phyloP scores from a whole-genome alignment of 2,329 filamentous ascomycete genomes.

The Xylariaceae sp. region DNA sequence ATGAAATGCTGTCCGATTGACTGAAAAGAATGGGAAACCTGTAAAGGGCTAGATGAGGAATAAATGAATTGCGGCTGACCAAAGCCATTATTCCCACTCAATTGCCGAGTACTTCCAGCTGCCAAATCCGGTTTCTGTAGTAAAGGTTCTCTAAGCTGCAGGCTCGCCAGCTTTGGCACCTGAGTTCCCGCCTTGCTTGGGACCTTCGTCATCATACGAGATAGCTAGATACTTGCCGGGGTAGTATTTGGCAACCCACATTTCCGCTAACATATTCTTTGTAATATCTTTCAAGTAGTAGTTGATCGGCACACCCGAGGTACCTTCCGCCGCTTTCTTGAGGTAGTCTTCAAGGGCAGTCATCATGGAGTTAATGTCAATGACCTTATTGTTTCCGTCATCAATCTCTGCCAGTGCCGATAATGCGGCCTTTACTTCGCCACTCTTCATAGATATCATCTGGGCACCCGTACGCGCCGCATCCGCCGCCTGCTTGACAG shows the following conservation, averaged over 20 bases:
- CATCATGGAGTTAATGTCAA: slow-evolving; percentile 31
- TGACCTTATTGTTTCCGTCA: slow-evolving; percentile 27
- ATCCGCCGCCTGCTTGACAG: slow-evolving; percentile 17
- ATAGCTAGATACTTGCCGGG: slow-evolving; percentile 20
- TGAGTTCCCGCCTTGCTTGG: no score
- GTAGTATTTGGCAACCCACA: slow-evolving; percentile 29
- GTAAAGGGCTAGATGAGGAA: no score
- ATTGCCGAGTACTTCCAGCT: no score
- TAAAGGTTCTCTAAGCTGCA: no score
- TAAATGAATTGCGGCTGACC: no score
- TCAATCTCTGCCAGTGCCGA: slow-evolving; percentile 22
- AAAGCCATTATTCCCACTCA: no score
- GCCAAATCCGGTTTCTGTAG: no score
- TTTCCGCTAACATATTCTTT: slow-evolving; percentile 25
- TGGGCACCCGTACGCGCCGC: slow-evolving; percentile 21
- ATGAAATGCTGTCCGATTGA: no score
- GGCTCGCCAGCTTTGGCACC: no score
- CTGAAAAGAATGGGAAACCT: no score
- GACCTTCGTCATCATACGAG: slow-evolving; percentile 22
- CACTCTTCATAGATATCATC: slow-evolving; percentile 16
- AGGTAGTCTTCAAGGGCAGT: slow-evolving; percentile 29
- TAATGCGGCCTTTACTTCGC: slow-evolving; percentile 18
- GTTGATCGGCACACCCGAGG: slow-evolving; percentile 24
- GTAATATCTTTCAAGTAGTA: slow-evolving; percentile 29
- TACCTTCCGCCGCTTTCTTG: slow-evolving; percentile 27